A percentile compares a stretch with the other conserved stretches of the same genome.
Conservation (phyloP, 768 basidiomycete species). For the Fibroporia radiculosa region DNA sequence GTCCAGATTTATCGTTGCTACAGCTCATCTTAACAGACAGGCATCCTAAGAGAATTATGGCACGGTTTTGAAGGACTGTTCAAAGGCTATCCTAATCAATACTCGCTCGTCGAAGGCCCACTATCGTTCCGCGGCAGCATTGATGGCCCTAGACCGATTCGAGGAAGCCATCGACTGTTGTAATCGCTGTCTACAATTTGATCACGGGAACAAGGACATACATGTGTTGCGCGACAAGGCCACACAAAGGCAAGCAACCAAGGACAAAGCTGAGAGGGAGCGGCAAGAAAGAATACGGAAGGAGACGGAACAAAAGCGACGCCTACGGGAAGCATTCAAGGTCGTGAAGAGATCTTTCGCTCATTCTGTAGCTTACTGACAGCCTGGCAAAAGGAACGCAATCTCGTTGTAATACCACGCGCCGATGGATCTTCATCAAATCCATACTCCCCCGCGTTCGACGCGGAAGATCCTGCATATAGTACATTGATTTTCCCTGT, state of each 20-base stretch:
- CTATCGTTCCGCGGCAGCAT: slow-evolving; percentile 76
- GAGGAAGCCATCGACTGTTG: slow-evolving; percentile 86
- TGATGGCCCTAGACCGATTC: slow-evolving; percentile 63
- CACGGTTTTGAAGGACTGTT: slow-evolving; percentile 78
- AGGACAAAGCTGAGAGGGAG: slow-evolving; percentile 44
- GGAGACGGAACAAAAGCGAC: slow-evolving; percentile 44
- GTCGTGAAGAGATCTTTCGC: too few relatives aligned
- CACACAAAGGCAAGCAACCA: slow-evolving; percentile 36
- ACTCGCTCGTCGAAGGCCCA: slow-evolving; percentile 70
- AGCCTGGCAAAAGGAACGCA: slow-evolving; percentile 51
- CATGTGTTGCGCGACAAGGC: slow-evolving; percentile 40
- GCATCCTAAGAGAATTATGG: slow-evolving; percentile 71
- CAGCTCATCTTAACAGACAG: background rate
- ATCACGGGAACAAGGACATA: slow-evolving; percentile 49
- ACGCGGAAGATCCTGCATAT: slow-evolving; percentile 52
- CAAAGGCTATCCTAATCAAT: slow-evolving; percentile 58
- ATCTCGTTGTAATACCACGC: slow-evolving; percentile 50
- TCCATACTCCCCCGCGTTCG: slow-evolving; percentile 59
- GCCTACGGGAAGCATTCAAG: slow-evolving; percentile 52
- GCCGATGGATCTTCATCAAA: slow-evolving; percentile 42
- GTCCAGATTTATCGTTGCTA: background rate
- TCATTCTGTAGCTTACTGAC: too few relatives aligned
- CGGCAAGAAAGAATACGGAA: slow-evolving; percentile 39
- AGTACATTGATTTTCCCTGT: slow-evolving; percentile 72
- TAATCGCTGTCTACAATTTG: slow-evolving; percentile 53